phyloP scores from a whole-genome alignment of 2,329 filamentous ascomycete species.

The Endoconidiophora polonica region DNA sequence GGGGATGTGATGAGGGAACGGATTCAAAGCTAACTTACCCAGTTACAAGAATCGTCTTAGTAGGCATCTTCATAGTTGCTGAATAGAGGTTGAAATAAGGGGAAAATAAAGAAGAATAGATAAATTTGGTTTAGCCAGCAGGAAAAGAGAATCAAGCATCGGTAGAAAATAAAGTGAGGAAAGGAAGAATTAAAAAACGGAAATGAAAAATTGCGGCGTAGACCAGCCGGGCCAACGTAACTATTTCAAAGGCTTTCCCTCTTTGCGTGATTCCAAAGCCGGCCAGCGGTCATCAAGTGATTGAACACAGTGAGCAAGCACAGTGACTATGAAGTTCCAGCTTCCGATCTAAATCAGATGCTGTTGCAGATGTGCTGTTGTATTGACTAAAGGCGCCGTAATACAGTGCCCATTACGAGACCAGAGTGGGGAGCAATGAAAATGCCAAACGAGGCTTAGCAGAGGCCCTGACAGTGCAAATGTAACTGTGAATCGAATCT shows the following conservation, averaged over 20 bases:
- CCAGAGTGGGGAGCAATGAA: background rate
- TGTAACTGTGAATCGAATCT: background rate
- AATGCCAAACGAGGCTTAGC: constrained; percentile 7
- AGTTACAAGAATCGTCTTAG: constrained; percentile 79
- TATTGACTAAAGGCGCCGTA: background rate
- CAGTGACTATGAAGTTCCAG: background rate
- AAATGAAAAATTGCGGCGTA: background rate
- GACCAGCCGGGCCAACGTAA: background rate
- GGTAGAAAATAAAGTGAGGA: constrained; percentile 13
- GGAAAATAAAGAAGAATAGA: background rate
- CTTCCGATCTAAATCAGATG: background rate
- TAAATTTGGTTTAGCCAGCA: background rate
- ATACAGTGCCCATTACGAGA: background rate
- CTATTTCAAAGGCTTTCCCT: background rate
- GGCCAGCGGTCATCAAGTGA: too few species aligned
- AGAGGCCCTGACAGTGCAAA: constrained; percentile 2
- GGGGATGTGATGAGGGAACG: background rate
- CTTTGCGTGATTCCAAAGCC: background rate
- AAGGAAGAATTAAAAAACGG: constrained; percentile 4
- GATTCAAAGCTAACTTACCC: constrained; percentile 44
- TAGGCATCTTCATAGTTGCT: constrained; percentile 40
- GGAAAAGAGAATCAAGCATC: background rate
- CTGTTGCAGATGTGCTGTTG: background rate
- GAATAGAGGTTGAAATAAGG: background rate
- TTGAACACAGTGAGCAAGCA: background rate